Evolutionary conservation across 1,139 yeast genomes (phyloP).

Genomic region (Pneumocystis wakefieldiae): DNA sequence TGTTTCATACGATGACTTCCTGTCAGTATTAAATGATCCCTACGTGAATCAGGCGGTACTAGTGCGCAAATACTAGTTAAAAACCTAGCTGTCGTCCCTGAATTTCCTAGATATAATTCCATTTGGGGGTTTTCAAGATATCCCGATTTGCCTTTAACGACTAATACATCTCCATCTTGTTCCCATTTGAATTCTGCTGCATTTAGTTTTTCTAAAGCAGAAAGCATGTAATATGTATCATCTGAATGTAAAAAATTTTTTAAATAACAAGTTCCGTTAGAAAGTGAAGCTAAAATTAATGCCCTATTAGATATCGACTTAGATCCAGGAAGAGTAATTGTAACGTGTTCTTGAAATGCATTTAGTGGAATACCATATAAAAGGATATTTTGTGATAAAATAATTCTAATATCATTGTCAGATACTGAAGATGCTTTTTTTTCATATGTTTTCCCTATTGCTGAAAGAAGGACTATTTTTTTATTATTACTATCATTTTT

Average conservation of each 20-base stretch:
- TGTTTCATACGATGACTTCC: constrained; percentile 97
- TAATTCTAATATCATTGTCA: constrained; percentile 65
- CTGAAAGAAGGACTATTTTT: constrained; percentile 67
- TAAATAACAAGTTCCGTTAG: constrained; percentile 67
- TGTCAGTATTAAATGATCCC: constrained; percentile 47
- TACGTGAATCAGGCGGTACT: constrained; percentile 34
- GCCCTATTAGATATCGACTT: constrained; percentile 95
- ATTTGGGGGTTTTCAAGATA: constrained; percentile 41
- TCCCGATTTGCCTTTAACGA: constrained; percentile 81
- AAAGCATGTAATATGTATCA: constrained; percentile 89
- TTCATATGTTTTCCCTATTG: constrained; percentile 80
- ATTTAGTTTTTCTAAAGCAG: constrained; percentile 61
- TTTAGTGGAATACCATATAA: constrained; percentile 25
- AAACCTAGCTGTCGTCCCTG: constrained; percentile 96
- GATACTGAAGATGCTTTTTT: constrained; percentile 71
- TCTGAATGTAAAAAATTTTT: constrained; percentile 82
- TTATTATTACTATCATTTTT: constrained; percentile 88
- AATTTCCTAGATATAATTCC: constrained; percentile 80
- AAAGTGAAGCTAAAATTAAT: constrained; percentile 77
- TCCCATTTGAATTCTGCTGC: constrained; percentile 68
- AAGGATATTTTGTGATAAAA: constrained; percentile 67
- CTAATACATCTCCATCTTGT: constrained; percentile 75
- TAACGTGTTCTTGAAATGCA: constrained; percentile 31
- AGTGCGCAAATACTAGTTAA: constrained; percentile 81
- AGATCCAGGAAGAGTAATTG: constrained; percentile 83